These are phyloP conservation scores for Porpolomopsis calyptriformis DNA, from an alignment of 768 basidiomycete species.

Conservation along the genomic window DNA sequence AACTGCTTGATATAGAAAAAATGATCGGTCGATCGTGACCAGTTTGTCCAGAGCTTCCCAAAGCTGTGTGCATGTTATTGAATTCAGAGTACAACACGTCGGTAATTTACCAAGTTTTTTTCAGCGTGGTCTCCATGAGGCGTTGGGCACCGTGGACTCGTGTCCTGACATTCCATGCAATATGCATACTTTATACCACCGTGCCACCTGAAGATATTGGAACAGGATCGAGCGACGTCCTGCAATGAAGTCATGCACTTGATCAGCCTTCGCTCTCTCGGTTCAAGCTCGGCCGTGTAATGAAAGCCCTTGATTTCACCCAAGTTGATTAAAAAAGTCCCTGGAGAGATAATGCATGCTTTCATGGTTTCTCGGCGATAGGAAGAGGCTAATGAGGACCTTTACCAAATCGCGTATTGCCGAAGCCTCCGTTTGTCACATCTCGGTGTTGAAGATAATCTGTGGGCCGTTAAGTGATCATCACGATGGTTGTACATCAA, in stretches of 20 bases:
- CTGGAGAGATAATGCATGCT: background rate
- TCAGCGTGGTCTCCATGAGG: conserved; percentile 4
- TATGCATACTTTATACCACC: too few species aligned
- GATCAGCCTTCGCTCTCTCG: too few species aligned
- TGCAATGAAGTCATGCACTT: too few species aligned
- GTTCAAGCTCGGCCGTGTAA: too few species aligned
- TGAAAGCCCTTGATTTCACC: conserved; percentile 1
- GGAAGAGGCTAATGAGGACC: background rate
- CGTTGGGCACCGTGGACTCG: conserved; percentile 3
- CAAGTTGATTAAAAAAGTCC: background rate
- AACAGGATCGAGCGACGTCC: too few species aligned
- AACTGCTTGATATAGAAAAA: background rate
- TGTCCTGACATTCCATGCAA: background rate
- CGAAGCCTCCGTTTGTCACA: background rate
- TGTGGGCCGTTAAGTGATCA: background rate
- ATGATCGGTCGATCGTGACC: background rate
- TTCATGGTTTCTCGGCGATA: conserved; percentile 3
- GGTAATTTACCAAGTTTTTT: background rate
- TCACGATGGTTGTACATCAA: background rate
- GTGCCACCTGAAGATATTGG: too few species aligned
- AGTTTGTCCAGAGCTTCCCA: background rate
- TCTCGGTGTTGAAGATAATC: background rate
- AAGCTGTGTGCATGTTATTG: background rate
- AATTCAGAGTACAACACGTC: background rate
- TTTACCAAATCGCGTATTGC: background rate